phyloP scores from a whole-genome alignment of 116 monocot species.

The Phalaenopsis hybrid region DNA sequence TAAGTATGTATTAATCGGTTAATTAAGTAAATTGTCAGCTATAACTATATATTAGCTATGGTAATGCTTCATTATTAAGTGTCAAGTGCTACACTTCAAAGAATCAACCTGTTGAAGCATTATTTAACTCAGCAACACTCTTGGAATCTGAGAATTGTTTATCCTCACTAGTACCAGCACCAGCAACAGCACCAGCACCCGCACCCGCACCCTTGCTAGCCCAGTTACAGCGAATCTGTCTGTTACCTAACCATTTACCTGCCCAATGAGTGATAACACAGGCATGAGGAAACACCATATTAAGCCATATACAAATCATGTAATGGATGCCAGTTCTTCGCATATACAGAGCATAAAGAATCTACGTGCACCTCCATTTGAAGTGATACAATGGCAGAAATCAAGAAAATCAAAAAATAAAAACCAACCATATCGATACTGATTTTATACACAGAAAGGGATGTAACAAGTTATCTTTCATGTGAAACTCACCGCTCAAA shows the following conservation, averaged over 20 bases:
- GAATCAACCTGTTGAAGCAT: constrained; percentile 12
- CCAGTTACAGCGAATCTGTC: constrained; percentile 60
- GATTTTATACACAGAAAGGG: neutral
- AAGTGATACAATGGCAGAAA: neutral
- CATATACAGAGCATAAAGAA: neutral
- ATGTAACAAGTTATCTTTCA: neutral
- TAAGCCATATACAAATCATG: neutral
- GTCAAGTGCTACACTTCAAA: neutral
- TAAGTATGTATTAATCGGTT: no score
- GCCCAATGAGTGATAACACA: neutral
- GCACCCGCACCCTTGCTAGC: constrained; percentile 40
- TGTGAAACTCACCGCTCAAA: constrained; percentile 47
- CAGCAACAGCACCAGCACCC: neutral
- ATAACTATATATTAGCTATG: neutral
- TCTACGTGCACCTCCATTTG: neutral
- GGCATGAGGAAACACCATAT: neutral
- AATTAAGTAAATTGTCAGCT: neutral
- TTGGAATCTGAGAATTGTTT: constrained; percentile 11
- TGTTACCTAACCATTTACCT: constrained; percentile 53
- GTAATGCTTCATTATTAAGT: neutral
- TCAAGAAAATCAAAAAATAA: neutral
- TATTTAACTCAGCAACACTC: constrained; percentile 15
- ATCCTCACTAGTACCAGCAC: constrained; percentile 28
- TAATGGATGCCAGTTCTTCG: neutral
- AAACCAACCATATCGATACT: neutral